Conservation (phyloP, 2,329 filamentous ascomycete species). For the Calonectria henricotiae region DNA sequence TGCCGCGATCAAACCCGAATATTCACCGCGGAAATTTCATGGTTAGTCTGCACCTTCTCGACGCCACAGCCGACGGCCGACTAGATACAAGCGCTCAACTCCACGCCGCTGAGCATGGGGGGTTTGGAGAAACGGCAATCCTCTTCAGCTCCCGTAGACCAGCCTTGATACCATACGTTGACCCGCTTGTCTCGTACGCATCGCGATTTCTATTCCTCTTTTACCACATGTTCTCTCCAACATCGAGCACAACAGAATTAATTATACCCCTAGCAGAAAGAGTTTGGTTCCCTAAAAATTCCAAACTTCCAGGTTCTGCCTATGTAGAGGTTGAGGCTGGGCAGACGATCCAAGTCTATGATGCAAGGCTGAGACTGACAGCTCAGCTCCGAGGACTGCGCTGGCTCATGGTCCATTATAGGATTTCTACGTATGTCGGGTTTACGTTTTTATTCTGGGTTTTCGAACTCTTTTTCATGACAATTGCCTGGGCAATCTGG, state of each 20-base stretch:
- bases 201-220: conserved; percentile 76
- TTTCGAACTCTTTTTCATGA: conserved; percentile 79
- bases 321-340: conserved; percentile 79
- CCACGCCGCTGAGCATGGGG: conserved; percentile 55
- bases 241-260: conserved; percentile 76
- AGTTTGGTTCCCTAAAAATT: conserved; percentile 72
- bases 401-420: conserved; percentile 91
- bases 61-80: conserved; percentile 55
- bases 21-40: conserved; percentile 92
- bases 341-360: conserved; percentile 83
- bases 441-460: conserved; percentile 84
- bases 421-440: conserved; percentile 77
- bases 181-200: conserved; percentile 76
- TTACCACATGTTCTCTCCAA: conserved; percentile 79
- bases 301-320: conserved; percentile 64
- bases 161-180: conserved; percentile 85
- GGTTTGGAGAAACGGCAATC: conserved; percentile 60
- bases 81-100: conserved; percentile 52
- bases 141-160: conserved; percentile 80
- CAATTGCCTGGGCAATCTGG: conserved; percentile 76
- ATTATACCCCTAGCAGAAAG: conserved; percentile 81
- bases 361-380: conserved; percentile 77
- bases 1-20: conserved; percentile 87
- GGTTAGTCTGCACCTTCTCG: conserved; percentile 83
- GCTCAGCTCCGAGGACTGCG: conserved; percentile 84